Conservation (phyloP, 2,329 filamentous ascomycete genomes). For the Elsinoe batatas region DNA sequence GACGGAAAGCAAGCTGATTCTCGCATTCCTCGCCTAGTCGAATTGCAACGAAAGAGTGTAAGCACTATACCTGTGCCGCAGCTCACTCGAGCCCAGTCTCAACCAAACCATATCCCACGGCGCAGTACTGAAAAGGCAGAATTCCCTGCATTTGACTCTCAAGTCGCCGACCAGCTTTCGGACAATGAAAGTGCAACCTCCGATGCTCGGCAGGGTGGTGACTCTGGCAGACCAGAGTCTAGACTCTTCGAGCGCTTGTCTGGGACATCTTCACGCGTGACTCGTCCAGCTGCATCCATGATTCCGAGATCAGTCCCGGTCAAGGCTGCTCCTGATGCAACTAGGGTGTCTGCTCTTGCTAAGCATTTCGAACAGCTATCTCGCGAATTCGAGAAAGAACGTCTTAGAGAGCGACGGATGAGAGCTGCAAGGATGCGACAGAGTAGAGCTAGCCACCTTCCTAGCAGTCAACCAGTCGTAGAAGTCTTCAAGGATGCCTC, state of each 20-base stretch:
- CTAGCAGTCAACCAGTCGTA: constrained; percentile 89
- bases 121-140: constrained; percentile 16
- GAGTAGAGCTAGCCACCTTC: constrained; percentile 76
- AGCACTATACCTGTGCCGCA: constrained; percentile 31
- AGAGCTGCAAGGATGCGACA: constrained; percentile 65
- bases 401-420: constrained; percentile 73
- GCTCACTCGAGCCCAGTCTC: constrained; percentile 42
- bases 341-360: constrained; percentile 81
- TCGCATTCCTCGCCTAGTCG: constrained; percentile 26
- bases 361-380: constrained; percentile 95
- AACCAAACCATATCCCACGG: constrained; percentile 31
- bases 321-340: constrained; percentile 50
- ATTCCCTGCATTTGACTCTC: background rate
- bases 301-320: constrained; percentile 76
- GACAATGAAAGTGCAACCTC: constrained; percentile 8
- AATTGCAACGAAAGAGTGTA: constrained; percentile 25
- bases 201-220: constrained; percentile 6
- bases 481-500: constrained; percentile 92
- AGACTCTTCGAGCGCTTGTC: constrained; percentile 66
- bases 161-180: constrained; percentile 9
- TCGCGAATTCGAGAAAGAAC: constrained; percentile 90
- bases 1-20: constrained; percentile 23
- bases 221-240: constrained; percentile 49
- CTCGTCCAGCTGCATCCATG: constrained; percentile 47
- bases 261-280: constrained; percentile 48